Evolutionary conservation across 148 eudicot genomes (phyloP), one percentile per base, ranked within the genome.

Genomic region (Selenicereus undatus): DNA sequence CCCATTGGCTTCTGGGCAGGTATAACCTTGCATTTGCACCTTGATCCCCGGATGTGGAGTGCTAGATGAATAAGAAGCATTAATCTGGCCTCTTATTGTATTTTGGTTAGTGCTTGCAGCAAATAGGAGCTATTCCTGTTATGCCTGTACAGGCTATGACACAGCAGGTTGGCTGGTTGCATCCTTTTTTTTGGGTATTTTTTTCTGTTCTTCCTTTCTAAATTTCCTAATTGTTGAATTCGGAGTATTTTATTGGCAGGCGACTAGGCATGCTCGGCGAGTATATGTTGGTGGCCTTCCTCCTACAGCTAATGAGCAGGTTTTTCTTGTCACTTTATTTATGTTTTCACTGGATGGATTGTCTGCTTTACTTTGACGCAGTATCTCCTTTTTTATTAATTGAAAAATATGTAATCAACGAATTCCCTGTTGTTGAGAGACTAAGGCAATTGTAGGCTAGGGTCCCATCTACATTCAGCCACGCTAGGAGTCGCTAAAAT

Each of bases 111-210:
- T 75, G 8, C 13, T 22, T 78, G 74, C 86, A 74, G 89, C 98
- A 90, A 89, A 85, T 93, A 79, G 98, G 92, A 86, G 86, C 88
- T 82, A 88, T 92, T 80, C 99, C 99, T 77, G 82, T 92, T 32
- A 92, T 96, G 95, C 99, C 98, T 58, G 84, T 96, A 80, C 99
- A 96, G 78, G 98, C 99, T 45, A 96, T 96, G 99, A 96, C 99
- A 75, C 99, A 96, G 87, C 98, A 96, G 99, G 99, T 84, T 78
- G 60, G 66, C 58, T 74, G 35, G 72, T 76, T 81, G 30, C 29
- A 27, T 50, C 71, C 71, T 74, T 78, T 27, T 29, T 70, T 35
- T 3, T 43, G 73, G 17, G 74, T 58, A 3, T 77, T 65, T 35
- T 5, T 60, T 54, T 78, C 76, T 16, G 35, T 8, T 11, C 42